Percentiles rank a stretch among this genome's conserved stretches.
These are phyloP conservation scores for Sequoiadendron giganteum DNA, from an alignment of 75 land plant genomes.

Conservation along the genomic window DNA sequence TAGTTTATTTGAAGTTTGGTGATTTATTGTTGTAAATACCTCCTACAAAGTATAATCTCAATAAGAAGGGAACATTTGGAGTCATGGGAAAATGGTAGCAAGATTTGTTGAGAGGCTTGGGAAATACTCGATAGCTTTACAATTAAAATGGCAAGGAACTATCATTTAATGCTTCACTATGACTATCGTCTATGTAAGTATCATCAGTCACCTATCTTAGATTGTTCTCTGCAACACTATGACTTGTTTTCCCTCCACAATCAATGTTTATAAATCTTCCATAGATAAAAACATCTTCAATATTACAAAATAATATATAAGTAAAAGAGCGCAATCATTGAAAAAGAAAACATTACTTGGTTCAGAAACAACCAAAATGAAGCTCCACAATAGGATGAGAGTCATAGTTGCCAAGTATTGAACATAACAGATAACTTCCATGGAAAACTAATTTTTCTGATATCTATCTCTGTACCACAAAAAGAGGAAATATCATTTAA, in stretches of 20 bases:
- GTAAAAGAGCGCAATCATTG: too few relatives aligned
- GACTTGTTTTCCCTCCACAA: not conserved
- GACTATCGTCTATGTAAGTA: not conserved
- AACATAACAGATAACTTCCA: too few relatives aligned
- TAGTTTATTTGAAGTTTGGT: not conserved
- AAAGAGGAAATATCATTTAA: too few relatives aligned
- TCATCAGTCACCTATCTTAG: not conserved
- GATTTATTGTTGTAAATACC: not conserved
- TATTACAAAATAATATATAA: too few relatives aligned
- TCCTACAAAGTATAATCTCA: not conserved
- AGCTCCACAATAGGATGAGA: slow-evolving; percentile 25
- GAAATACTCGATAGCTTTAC: not conserved
- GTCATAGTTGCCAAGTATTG: too few relatives aligned
- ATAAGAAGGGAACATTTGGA: not conserved
- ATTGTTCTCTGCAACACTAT: not conserved
- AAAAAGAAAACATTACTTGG: too few relatives aligned
- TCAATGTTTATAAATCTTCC: not conserved
- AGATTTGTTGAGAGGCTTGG: slow-evolving; percentile 5
- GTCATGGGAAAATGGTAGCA: not conserved
- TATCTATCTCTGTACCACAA: too few relatives aligned
- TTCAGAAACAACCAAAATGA: slow-evolving; percentile 47
- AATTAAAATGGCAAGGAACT: not conserved
- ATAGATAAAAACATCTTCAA: not conserved
- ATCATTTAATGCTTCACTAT: not conserved
- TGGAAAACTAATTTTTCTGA: too few relatives aligned